Evolutionary conservation across 2,329 filamentous ascomycete genomes (phyloP).

Genomic region (Aspergillus piperis): DNA sequence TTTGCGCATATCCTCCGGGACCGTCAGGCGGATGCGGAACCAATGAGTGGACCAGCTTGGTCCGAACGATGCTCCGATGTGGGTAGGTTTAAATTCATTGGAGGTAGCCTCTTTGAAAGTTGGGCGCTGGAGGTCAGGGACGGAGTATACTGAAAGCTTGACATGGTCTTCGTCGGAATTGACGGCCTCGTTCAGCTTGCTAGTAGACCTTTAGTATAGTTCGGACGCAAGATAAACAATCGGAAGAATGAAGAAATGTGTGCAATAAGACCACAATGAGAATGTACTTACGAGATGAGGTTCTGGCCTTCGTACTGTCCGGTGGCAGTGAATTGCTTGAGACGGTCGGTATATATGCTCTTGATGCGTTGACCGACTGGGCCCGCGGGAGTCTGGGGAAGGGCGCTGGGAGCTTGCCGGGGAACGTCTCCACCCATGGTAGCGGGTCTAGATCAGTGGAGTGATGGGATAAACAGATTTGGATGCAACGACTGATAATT

Average conservation of each 20-base stretch:
- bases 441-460: slow-evolving; percentile 12
- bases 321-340: slow-evolving; percentile 74
- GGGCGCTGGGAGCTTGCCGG: slow-evolving; percentile 40
- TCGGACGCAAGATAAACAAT: slow-evolving; percentile 5
- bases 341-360: slow-evolving; percentile 80
- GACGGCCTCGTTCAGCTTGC: slow-evolving; percentile 71
- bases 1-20: slow-evolving; percentile 70
- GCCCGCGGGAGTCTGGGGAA: slow-evolving; percentile 53
- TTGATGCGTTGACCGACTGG: slow-evolving; percentile 77
- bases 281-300: slow-evolving; percentile 64
- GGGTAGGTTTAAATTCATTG: slow-evolving; percentile 74
- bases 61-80: slow-evolving; percentile 78
- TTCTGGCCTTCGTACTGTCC: slow-evolving; percentile 80
- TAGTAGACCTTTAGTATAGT: slow-evolving; percentile 31
- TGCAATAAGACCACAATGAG: background rate
- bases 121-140: slow-evolving; percentile 75
- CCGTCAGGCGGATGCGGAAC: slow-evolving; percentile 81
- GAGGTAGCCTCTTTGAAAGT: slow-evolving; percentile 79
- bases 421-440: slow-evolving; percentile 30
- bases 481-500: background rate
- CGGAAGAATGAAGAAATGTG: background rate
- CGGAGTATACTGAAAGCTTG: slow-evolving; percentile 82
- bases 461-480: background rate
- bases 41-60: slow-evolving; percentile 98
- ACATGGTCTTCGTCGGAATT: slow-evolving; percentile 72